Base-by-base conservation (phyloP, 1,139 yeast species). In the Geotrichum bryndzae region DNA sequence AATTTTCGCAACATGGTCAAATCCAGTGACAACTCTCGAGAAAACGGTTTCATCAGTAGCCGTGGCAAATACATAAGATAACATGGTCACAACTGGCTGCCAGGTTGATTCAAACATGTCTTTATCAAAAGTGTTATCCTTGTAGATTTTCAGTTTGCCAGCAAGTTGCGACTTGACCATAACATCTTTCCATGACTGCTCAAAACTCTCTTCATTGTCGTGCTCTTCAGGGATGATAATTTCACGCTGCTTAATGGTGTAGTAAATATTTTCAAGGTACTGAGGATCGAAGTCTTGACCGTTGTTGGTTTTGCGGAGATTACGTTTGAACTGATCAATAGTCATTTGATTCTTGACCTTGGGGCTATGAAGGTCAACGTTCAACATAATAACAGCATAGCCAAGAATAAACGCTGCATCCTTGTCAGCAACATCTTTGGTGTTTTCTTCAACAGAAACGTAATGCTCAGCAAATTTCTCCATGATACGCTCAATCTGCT, bases 181-280 rank as follows among this genome's bases (percentile, higher is more conserved):
- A 66, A 90, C 76, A 66, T 89, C 88, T 69, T 88, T 88, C 99
- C 99, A 95, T 22, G 88, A 85, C 70, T 89, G 94, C 71, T 92
- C 98, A 75, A 92, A 94, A 85, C 96, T 88, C 70, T 88, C 91
- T 41, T 85, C 87, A 22, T 79, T 80, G 51, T 90, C 91, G 69
- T 92, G 98, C 72, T 95, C 99, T 69, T 94, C 99, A 0, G 99
- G 98, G 92, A 95, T 90, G 61, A 95, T 90, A 66, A 94, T 94
- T 74, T 95, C 99, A 59, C 89, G 83, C 61, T 87, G 90, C 66
- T 84, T 82, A 63, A 95, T 92, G 0, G 96, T 88, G 51, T 81
- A 78, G 73, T 88, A 95, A 51, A 94, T 90, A 67, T 84, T 88
- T 62, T 87, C 84, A 66, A 94, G 78, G 69, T 90, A 91, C 54